Percentiles rank a stretch among this genome's conserved stretches.
These are phyloP conservation scores for Selaginella moellendorffii DNA, from an alignment of 75 land plant species.

Conservation along the genomic window DNA sequence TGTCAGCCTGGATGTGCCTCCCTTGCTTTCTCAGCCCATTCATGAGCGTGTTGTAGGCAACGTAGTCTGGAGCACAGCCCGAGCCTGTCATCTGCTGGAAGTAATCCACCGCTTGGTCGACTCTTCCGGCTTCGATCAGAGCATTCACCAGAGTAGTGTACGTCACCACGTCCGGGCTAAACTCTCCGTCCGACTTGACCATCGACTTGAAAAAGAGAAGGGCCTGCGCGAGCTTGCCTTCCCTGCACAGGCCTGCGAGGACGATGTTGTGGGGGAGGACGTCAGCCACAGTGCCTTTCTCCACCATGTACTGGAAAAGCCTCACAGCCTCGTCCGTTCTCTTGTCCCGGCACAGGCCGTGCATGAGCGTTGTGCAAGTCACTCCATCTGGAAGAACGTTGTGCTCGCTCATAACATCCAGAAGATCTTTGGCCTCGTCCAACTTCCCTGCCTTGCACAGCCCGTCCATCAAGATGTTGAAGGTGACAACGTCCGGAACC, in stretches of 20 bases:
- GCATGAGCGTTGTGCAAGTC: neutral
- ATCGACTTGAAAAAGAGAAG: too few species aligned
- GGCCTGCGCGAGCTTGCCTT: too few species aligned
- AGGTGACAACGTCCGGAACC: conserved; percentile 2
- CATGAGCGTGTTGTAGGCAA: neutral
- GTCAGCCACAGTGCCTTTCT: neutral
- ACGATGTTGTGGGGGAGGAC: neutral
- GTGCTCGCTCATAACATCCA: neutral
- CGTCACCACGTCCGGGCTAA: too few species aligned
- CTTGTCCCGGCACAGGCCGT: neutral
- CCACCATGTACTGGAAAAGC: neutral
- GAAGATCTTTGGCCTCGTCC: neutral
- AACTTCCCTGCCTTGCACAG: neutral
- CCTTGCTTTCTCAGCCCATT: neutral
- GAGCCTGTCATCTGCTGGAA: neutral
- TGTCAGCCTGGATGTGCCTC: neutral
- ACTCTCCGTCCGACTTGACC: too few species aligned
- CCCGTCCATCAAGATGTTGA: neutral
- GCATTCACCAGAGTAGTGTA: too few species aligned
- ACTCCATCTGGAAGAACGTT: neutral
- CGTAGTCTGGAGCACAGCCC: neutral
- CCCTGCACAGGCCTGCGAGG: neutral
- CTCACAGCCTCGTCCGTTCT: neutral
- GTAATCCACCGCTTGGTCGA: neutral
- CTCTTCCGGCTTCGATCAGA: too few species aligned